A percentile compares a stretch with the other conserved stretches of the same genome.
These are phyloP conservation scores for Mollisiaceae sp. DNA, from an alignment of 2,329 filamentous ascomycete genomes.

Conservation along the genomic window DNA sequence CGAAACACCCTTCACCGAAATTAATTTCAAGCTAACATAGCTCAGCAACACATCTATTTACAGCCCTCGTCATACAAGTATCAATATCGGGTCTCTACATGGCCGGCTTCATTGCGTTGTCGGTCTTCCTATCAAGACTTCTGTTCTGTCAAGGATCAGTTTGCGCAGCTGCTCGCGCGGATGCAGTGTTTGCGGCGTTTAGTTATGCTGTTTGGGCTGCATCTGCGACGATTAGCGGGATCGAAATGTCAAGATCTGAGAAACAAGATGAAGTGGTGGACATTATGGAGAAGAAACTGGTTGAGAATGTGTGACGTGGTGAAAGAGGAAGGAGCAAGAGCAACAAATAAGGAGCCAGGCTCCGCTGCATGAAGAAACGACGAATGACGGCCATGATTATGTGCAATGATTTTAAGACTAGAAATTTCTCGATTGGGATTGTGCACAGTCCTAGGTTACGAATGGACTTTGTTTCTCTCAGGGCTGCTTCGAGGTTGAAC, in stretches of 20 bases:
- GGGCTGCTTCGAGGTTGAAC: background rate
- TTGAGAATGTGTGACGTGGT: background rate
- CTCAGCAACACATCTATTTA: background rate
- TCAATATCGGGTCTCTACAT: slow-evolving; percentile 4
- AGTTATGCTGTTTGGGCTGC: slow-evolving; percentile 11
- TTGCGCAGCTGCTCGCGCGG: slow-evolving; percentile 10
- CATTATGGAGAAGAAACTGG: background rate
- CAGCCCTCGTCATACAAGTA: background rate
- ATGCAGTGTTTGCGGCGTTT: slow-evolving; percentile 16
- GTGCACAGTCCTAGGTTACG: background rate
- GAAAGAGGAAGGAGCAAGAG: background rate
- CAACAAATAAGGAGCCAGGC: background rate
- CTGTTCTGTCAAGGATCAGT: slow-evolving; percentile 12
- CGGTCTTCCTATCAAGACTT: slow-evolving; percentile 12
- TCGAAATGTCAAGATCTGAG: slow-evolving; percentile 11
- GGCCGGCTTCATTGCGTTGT: slow-evolving; percentile 14
- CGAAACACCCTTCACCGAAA: background rate
- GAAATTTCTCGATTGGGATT: background rate
- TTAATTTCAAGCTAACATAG: slow-evolving; percentile 3
- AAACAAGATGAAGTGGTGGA: background rate
- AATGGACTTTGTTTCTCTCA: background rate
- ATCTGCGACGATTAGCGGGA: slow-evolving; percentile 2
- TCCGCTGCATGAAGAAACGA: background rate
- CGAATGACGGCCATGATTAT: background rate
- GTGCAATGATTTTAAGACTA: background rate